These are phyloP conservation scores for Amanita molliuscula DNA, from an alignment of 768 basidiomycete genomes.

Conservation along the genomic window DNA sequence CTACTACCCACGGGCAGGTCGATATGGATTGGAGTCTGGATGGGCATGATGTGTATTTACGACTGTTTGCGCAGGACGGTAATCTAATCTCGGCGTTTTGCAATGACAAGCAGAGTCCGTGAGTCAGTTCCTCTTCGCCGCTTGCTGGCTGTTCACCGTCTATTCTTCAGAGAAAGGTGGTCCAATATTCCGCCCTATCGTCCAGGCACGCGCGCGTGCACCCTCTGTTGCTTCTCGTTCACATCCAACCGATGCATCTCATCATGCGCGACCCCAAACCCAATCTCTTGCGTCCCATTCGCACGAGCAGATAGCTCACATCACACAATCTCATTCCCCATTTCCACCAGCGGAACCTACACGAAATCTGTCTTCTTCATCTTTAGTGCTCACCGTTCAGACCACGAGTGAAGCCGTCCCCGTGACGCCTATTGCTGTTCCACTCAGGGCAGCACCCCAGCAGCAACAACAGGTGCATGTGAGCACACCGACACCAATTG, in stretches of 20 bases:
- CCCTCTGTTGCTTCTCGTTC: slow-evolving; percentile 3
- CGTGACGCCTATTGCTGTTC: background rate
- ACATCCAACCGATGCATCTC: background rate
- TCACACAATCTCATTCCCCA: background rate
- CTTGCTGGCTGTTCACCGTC: background rate
- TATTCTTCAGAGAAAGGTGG: slow-evolving; percentile 53
- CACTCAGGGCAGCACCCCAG: background rate
- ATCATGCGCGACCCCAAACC: background rate
- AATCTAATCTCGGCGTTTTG: slow-evolving; percentile 6
- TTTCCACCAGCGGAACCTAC: background rate
- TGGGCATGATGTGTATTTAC: slow-evolving; percentile 6
- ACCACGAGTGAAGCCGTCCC: background rate
- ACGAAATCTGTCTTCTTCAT: background rate
- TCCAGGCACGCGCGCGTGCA: slow-evolving; percentile 41
- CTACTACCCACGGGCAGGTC: slow-evolving; percentile 45
- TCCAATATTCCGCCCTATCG: slow-evolving; percentile 59
- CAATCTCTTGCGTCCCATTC: background rate
- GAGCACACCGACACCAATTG: background rate
- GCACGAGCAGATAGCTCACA: background rate
- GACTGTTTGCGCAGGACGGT: background rate
- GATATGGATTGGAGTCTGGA: slow-evolving; percentile 10
- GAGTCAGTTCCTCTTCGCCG: slow-evolving; percentile 22
- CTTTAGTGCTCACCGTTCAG: background rate
- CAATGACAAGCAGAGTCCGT: slow-evolving; percentile 55
- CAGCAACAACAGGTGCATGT: background rate